phyloP scores from a whole-genome alignment of 805 yeast species.

The Clavispora phyllophila region DNA sequence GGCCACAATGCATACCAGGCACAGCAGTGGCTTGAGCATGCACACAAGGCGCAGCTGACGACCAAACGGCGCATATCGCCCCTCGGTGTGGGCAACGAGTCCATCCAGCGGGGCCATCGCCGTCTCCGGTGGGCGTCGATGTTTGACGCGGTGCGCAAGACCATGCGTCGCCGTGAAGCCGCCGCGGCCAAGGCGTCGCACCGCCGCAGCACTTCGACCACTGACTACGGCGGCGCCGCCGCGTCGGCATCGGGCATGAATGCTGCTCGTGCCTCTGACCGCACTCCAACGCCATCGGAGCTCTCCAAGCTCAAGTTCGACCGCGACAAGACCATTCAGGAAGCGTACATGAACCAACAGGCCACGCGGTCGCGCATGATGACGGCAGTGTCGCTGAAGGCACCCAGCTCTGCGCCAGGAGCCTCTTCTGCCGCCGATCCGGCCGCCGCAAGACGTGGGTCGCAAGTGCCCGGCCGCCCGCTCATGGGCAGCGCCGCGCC shows the following conservation, averaged over 20 bases:
- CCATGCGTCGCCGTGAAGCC: constrained; percentile 83
- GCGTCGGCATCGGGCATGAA: neutral
- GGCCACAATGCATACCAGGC: constrained; percentile 82
- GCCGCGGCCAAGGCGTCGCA: constrained; percentile 35
- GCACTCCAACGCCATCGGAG: constrained; percentile 70
- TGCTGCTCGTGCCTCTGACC: constrained; percentile 34
- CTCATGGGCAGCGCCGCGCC: neutral
- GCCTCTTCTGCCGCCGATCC: neutral
- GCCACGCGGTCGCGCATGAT: constrained; percentile 38
- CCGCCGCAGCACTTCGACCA: constrained; percentile 11
- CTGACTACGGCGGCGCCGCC: neutral
- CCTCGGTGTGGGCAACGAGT: constrained; percentile 87
- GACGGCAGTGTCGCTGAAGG: constrained; percentile 35
- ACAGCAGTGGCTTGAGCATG: constrained; percentile 87
- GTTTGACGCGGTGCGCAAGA: constrained; percentile 91
- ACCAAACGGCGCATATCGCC: constrained; percentile 89
- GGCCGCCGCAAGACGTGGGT: constrained; percentile 1
- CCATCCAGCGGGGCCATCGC: constrained; percentile 89
- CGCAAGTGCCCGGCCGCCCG: constrained; percentile 4
- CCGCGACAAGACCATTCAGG: constrained; percentile 80
- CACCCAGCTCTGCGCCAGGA: neutral
- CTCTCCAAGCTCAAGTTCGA: constrained; percentile 78
- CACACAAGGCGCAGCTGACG: constrained; percentile 81
- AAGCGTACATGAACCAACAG: constrained; percentile 53
- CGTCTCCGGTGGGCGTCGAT: constrained; percentile 93